Percentiles rank a stretch among this genome's conserved stretches.
These are phyloP conservation scores for Taphrina wiesneri DNA, from an alignment of 1,139 yeast species.

Conservation along the genomic window DNA sequence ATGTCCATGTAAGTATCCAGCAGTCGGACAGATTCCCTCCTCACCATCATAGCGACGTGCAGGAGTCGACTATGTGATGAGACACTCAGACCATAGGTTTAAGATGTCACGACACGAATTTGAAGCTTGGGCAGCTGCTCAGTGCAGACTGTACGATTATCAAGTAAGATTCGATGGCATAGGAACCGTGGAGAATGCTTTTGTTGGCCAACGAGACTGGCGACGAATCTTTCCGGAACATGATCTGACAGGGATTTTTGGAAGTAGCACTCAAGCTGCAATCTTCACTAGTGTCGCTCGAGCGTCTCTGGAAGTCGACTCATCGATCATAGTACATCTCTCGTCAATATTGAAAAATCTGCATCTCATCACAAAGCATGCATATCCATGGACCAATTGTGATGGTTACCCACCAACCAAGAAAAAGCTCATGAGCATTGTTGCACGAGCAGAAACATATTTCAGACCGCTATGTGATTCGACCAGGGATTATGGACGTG, in stretches of 20 bases:
- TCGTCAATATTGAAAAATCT: not conserved
- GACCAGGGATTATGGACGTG: not conserved
- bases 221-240: conserved; percentile 3
- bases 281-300: not conserved
- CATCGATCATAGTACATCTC: not conserved
- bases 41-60: not conserved
- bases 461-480: conserved; percentile 1
- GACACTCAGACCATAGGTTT: conserved; percentile 34
- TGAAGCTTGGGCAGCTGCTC: conserved; percentile 12
- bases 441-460: not conserved
- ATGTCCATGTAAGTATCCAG: not conserved
- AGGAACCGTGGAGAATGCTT: conserved; percentile 16
- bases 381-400: conserved; percentile 3
- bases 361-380: not conserved
- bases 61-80: conserved; percentile 14
- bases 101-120: conserved; percentile 32
- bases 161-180: conserved; percentile 10
- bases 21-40: not conserved
- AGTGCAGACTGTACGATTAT: not conserved
- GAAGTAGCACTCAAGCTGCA: conserved; percentile 21
- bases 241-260: not conserved
- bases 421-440: not conserved
- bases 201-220: conserved; percentile 10
- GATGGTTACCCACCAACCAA: conserved; percentile 19
- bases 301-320: not conserved